Evolutionary conservation across 1,284 basidiomycete genomes (phyloP).

Genomic region (Trichosporon sp.): DNA sequence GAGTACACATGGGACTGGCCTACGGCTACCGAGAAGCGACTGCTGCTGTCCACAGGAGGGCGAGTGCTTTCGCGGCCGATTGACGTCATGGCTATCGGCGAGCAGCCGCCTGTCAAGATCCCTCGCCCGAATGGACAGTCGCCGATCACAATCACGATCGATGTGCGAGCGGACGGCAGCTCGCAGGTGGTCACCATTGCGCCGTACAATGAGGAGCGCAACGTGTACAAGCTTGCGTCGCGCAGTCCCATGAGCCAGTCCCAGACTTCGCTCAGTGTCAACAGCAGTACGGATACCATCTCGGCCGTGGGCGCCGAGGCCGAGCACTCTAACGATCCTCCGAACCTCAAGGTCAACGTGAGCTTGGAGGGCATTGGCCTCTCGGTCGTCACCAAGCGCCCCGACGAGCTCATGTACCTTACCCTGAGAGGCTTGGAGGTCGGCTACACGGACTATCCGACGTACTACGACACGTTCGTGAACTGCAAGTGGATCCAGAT

Average conservation of each 20-base stretch:
- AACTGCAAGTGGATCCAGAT: slow-evolving; percentile 89
- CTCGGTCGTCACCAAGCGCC: slow-evolving; percentile 80
- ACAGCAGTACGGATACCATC: not conserved
- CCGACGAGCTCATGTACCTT: slow-evolving; percentile 86
- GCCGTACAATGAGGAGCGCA: slow-evolving; percentile 77
- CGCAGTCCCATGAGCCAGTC: slow-evolving; percentile 30
- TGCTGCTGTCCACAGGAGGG: slow-evolving; percentile 63
- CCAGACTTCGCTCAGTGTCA: slow-evolving; percentile 12
- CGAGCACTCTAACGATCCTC: slow-evolving; percentile 63
- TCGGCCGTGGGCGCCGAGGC: slow-evolving; percentile 70
- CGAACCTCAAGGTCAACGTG: slow-evolving; percentile 64
- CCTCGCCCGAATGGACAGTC: slow-evolving; percentile 32
- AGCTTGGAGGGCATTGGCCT: slow-evolving; percentile 88
- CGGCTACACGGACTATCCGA: slow-evolving; percentile 75
- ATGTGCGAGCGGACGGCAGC: slow-evolving; percentile 84
- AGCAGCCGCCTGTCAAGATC: slow-evolving; percentile 84
- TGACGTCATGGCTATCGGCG: slow-evolving; percentile 95
- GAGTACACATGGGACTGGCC: slow-evolving; percentile 94
- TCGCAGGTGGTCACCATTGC: slow-evolving; percentile 84
- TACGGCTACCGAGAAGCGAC: slow-evolving; percentile 73
- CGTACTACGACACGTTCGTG: slow-evolving; percentile 74
- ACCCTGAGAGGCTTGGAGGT: slow-evolving; percentile 75
- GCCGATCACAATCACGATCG: slow-evolving; percentile 71
- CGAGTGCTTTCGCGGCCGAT: slow-evolving; percentile 59
- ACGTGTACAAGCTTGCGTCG: slow-evolving; percentile 77